Conservation (phyloP, 345 rosid species). For the Eucalyptus microcorys region DNA sequence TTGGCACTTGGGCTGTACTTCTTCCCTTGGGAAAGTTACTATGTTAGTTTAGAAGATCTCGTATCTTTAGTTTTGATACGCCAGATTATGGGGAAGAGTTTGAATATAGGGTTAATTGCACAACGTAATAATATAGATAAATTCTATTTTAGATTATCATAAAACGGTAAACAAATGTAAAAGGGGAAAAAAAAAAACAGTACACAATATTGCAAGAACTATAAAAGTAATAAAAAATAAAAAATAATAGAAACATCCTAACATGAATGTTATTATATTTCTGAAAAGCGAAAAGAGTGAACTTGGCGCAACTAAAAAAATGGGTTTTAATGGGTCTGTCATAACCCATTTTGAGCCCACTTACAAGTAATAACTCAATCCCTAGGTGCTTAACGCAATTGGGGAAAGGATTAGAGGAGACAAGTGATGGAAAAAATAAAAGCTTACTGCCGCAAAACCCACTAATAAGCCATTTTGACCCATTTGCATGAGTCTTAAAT, state of each 20-base stretch:
- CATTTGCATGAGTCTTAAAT: too few species aligned
- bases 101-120: neutral
- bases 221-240: too few species aligned
- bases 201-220: neutral
- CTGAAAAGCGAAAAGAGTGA: neutral
- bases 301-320: neutral
- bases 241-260: neutral
- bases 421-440: too few species aligned
- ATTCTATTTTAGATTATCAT: neutral
- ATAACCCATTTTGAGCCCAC: too few species aligned
- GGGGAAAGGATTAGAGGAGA: too few species aligned
- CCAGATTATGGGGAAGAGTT: neutral
- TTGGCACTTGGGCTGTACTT: too few species aligned
- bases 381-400: too few species aligned
- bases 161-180: too few species aligned
- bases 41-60: neutral
- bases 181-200: neutral
- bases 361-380: too few species aligned
- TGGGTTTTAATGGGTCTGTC: too few species aligned
- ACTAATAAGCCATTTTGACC: too few species aligned
- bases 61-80: neutral
- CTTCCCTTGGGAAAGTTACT: neutral
- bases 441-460: too few species aligned
- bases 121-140: neutral
- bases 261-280: neutral